A percentile compares a stretch with the other conserved stretches of the same genome.
phyloP scores from a whole-genome alignment of 2,329 filamentous ascomycete genomes.

The Aspergillus hortae region DNA sequence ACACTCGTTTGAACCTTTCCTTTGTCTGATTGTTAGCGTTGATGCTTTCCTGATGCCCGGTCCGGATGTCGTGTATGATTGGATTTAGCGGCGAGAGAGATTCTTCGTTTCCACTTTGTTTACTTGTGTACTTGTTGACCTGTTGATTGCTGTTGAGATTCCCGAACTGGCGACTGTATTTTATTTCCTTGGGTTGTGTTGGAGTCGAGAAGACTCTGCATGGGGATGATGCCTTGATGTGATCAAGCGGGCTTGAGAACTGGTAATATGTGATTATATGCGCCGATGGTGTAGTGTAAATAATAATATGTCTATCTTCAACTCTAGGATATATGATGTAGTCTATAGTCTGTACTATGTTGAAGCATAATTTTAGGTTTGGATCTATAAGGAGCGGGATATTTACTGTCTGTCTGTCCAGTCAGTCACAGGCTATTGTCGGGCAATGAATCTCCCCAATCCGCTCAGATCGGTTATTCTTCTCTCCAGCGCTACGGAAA shows the following conservation, averaged over 20 bases:
- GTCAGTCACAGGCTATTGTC: too few relatives aligned
- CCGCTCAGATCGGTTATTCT: too few relatives aligned
- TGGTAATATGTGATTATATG: slow-evolving; percentile 13
- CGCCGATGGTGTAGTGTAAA: too few relatives aligned
- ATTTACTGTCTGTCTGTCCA: too few relatives aligned
- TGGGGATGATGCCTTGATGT: slow-evolving; percentile 1
- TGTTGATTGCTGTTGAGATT: slow-evolving; percentile 2
- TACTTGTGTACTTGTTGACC: slow-evolving; percentile 9
- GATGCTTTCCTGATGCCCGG: neutral
- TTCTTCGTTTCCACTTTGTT: neutral
- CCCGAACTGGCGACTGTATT: neutral
- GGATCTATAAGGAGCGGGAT: too few relatives aligned
- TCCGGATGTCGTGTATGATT: slow-evolving; percentile 3
- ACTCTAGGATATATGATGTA: too few relatives aligned
- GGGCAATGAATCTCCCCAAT: too few relatives aligned
- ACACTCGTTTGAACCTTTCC: slow-evolving; percentile 4
- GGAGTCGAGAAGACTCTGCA: neutral
- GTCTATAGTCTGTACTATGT: too few relatives aligned
- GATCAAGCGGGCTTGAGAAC: slow-evolving; percentile 26
- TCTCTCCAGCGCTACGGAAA: too few relatives aligned
- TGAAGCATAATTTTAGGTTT: too few relatives aligned
- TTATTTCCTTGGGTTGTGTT: neutral
- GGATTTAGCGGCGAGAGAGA: neutral
- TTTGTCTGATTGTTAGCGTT: slow-evolving; percentile 1
- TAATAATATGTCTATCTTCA: too few relatives aligned